phyloP scores from a whole-genome alignment of 2,329 filamentous ascomycete species.

The Chrysoporthe puriensis region DNA sequence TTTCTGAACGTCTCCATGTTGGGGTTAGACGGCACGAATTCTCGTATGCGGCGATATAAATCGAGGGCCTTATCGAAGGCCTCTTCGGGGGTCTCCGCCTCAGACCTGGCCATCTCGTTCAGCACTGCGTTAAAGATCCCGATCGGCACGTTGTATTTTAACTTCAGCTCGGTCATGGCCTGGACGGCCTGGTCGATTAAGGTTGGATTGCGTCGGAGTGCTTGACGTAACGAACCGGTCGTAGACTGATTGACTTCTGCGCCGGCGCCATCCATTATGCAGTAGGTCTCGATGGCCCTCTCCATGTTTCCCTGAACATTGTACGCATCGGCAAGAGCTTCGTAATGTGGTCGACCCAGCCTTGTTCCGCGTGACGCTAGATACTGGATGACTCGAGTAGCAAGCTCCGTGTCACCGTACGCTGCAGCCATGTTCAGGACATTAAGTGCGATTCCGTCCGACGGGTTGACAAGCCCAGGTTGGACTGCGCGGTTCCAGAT shows the following conservation, averaged over 20 bases:
- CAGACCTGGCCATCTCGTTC: slow-evolving; percentile 36
- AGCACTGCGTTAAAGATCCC: slow-evolving; percentile 47
- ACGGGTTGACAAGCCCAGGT: slow-evolving; percentile 46
- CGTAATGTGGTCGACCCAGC: slow-evolving; percentile 73
- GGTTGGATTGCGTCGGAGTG: slow-evolving; percentile 52
- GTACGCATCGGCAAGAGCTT: slow-evolving; percentile 76
- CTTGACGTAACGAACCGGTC: slow-evolving; percentile 64
- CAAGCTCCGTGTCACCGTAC: slow-evolving; percentile 68
- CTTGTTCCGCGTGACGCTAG: slow-evolving; percentile 62
- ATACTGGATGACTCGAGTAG: slow-evolving; percentile 70
- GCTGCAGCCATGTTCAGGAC: slow-evolving; percentile 74
- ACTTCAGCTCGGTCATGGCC: slow-evolving; percentile 57
- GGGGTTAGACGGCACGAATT: slow-evolving; percentile 23
- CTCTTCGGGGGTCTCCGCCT: slow-evolving; percentile 11
- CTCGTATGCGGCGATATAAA: slow-evolving; percentile 25
- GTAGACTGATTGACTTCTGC: slow-evolving; percentile 59
- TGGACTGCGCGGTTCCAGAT: slow-evolving; percentile 67
- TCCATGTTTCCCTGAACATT: slow-evolving; percentile 60
- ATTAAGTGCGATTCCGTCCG: slow-evolving; percentile 46
- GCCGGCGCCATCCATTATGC: slow-evolving; percentile 72
- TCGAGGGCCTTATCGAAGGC: slow-evolving; percentile 25
- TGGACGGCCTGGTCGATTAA: slow-evolving; percentile 57
- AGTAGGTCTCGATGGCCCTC: slow-evolving; percentile 70
- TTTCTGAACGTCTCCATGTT: slow-evolving; percentile 24
- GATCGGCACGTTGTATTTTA: slow-evolving; percentile 40